Evolutionary conservation across 139 green algal genomes (phyloP), one percentile per base, ranked within the genome.

Genomic region (Coelastrella sp.): DNA sequence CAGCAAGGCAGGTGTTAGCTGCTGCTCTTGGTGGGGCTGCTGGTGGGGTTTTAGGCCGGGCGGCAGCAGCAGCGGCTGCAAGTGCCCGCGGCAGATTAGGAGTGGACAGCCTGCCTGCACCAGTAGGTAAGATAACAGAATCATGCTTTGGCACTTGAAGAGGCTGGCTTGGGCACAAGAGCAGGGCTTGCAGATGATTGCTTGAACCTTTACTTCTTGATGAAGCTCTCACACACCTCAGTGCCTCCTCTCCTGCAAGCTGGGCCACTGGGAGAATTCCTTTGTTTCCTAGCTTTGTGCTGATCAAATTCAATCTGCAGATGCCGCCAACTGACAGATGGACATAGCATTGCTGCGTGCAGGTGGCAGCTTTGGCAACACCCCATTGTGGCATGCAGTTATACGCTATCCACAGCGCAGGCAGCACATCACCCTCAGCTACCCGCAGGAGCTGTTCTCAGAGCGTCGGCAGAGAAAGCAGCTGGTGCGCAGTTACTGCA

Each of bases 311-410:
- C 1, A 49, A 3, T 49, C 35, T 49, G 35, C 35, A 3, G 35
- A 49, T 49, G 35, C 35, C 3, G 35, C 35, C 35, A 49, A 49
- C 35, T 49, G 35, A 49, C 35, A 49, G 1, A 49, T 49, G 35
- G 35, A 49, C 35, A 49, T 49, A 49, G 35, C 35, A 49, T 49
- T 92, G 58, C 56, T 57, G 49, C 57, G 80, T 91, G 24, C 91
- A 86, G 94, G 95, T 24, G 93, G 94, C 15, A n/a, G 14, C 56
- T 59, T 92, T 22, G 95, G 93, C 15, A 80, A 63, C 19, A 95
- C 95, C 3, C 85, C 94, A 10, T 93, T 97, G 74, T 94, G 93
- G 88, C 93, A 95, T 89, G 95, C 95, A 27, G 76, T 93, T 5
- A 78, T 92, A 15, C 58, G 79, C 8, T 91, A 87, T 22, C 78